A percentile compares a stretch with the other conserved stretches of the same genome.
These are phyloP conservation scores for Cryphonectria parasitica DNA, from an alignment of 2,329 filamentous ascomycete species.

Conservation along the genomic window DNA sequence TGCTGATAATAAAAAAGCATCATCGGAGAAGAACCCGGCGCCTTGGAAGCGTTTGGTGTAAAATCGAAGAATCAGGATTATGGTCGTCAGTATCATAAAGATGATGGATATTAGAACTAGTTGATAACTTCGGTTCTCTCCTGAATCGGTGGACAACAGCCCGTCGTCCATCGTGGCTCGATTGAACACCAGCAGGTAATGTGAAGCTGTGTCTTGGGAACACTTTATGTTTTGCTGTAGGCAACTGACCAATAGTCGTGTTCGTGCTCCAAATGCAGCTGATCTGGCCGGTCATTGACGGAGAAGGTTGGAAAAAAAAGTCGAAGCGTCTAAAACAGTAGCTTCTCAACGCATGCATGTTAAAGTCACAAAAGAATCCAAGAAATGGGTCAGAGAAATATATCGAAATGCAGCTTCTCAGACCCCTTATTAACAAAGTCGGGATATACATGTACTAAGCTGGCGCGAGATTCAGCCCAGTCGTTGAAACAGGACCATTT, in stretches of 20 bases:
- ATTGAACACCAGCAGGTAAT: background rate
- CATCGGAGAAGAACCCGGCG: slow-evolving; percentile 29
- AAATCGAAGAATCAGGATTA: slow-evolving; percentile 29
- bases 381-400: background rate
- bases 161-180: background rate
- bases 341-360: background rate
- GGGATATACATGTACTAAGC: background rate
- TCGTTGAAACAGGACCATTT: background rate
- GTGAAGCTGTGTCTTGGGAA: background rate
- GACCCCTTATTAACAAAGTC: background rate
- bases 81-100: slow-evolving; percentile 30
- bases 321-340: too few relatives aligned
- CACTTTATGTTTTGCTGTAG: background rate
- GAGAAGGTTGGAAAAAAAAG: background rate
- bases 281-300: background rate
- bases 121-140: slow-evolving; percentile 16
- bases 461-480: background rate
- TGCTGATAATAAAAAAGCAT: slow-evolving; percentile 30
- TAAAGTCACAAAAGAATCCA: background rate
- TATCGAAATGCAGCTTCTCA: background rate
- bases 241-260: too few relatives aligned
- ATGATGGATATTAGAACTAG: slow-evolving; percentile 32
- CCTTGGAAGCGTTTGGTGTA: slow-evolving; percentile 31
- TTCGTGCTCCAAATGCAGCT: background rate
- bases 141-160: background rate